Conservation (phyloP, 805 yeast genomes). For the Clavispora asparagi region DNA sequence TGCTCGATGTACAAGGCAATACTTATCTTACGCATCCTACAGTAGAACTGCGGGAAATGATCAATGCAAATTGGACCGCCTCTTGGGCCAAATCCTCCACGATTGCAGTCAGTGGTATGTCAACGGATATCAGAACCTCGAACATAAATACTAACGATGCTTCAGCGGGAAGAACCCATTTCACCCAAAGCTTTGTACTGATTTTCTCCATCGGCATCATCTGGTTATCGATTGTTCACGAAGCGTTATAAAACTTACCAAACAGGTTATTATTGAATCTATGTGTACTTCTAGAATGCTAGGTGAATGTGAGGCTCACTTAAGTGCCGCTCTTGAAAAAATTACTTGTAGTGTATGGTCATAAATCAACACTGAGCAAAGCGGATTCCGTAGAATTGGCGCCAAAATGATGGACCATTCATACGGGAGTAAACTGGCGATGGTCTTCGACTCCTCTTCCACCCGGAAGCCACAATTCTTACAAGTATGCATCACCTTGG, state of each 20-base stretch:
- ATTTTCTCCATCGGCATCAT: neutral
- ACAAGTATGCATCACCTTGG: slow-evolving; percentile 22
- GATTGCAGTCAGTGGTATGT: neutral
- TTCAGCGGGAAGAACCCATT: neutral
- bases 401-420: slow-evolving; percentile 17
- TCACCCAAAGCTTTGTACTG: neutral
- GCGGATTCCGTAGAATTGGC: slow-evolving; percentile 11
- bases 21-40: slow-evolving; percentile 21
- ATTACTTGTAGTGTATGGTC: slow-evolving; percentile 11
- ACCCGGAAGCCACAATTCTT: slow-evolving; percentile 27
- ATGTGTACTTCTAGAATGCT: neutral
- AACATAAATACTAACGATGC: neutral
- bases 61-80: neutral
- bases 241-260: neutral
- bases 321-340: slow-evolving; percentile 4
- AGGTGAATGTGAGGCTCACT: neutral
- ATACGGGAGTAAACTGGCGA: slow-evolving; percentile 7
- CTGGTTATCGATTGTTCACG: neutral
- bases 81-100: neutral
- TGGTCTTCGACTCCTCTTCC: slow-evolving; percentile 7
- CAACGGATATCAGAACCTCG: neutral
- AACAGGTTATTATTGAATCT: neutral
- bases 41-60: slow-evolving; percentile 8
- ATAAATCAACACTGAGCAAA: slow-evolving; percentile 12
- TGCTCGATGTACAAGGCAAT: slow-evolving; percentile 42